Evolutionary conservation across 2,329 filamentous ascomycete genomes (phyloP).

Genomic region (Pseudogymnoascus verrucosus): DNA sequence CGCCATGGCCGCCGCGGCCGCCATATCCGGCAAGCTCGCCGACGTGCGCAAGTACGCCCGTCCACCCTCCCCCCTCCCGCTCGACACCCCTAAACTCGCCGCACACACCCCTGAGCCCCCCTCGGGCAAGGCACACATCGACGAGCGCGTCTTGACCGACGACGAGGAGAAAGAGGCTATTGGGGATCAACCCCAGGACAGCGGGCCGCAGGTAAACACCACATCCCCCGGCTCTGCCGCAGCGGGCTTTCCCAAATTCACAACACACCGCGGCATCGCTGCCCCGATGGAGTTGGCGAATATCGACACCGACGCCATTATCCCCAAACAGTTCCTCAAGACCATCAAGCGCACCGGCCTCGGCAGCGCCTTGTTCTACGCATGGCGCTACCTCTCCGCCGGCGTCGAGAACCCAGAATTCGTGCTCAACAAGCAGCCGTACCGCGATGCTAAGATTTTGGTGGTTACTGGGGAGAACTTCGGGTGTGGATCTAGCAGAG

Average conservation of each 20-base stretch:
- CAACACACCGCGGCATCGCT: constrained; percentile 73
- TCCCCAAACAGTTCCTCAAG: constrained; percentile 98
- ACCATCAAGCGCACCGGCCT: constrained; percentile 97
- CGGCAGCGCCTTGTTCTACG: constrained; percentile 78
- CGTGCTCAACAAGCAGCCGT: constrained; percentile 83
- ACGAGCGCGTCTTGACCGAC: constrained; percentile 44
- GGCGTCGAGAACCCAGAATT: constrained; percentile 73
- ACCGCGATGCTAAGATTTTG: constrained; percentile 76
- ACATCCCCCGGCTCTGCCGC: constrained; percentile 38
- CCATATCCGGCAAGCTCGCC: constrained; percentile 80
- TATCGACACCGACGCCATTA: constrained; percentile 98
- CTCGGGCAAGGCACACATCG: constrained; percentile 39
- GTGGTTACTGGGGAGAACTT: constrained; percentile 92
- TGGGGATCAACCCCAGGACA: constrained; percentile 54
- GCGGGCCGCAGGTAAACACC: constrained; percentile 56
- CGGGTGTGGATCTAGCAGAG: constrained; percentile 84
- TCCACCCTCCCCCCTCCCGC: constrained; percentile 19
- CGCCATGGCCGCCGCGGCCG: constrained; percentile 89
- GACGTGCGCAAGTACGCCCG: constrained; percentile 74
- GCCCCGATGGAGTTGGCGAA: constrained; percentile 83
- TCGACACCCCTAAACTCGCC: constrained; percentile 18
- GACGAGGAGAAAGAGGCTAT: constrained; percentile 46
- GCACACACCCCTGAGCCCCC: constrained; percentile 24
- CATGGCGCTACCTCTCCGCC: constrained; percentile 67
- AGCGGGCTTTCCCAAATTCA: constrained; percentile 75